Evolutionary conservation across 129 eudicot species (phyloP), one percentile per base, ranked within the genome.

Genomic region (Arctium minus): DNA sequence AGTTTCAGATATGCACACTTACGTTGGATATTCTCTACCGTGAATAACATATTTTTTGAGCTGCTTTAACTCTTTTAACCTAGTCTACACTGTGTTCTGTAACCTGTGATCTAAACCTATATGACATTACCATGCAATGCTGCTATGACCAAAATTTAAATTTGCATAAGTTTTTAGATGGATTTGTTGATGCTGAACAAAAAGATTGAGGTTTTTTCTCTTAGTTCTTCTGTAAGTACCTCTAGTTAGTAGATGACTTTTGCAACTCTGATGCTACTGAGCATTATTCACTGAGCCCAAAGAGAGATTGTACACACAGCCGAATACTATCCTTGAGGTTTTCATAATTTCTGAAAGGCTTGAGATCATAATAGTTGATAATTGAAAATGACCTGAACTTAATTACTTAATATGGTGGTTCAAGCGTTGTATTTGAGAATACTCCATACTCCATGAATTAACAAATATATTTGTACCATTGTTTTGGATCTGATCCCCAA

Each of bases 311-410:
- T 29, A 67, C 35, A 1, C 4, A 3, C 71, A 67, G 71, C 68
- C 8, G 15, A 13, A 29, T 67, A 67, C 71, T 67, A 67, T 67
- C 7, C 12, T 65, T 65, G 33, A 64, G 31, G 70, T 27, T 56
- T 65, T 67, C 71, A 7, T 67, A 22, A 18, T 27, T 67, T 67
- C 15, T 67, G 32, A 29, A 67, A 22, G 35, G 35, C 12, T 67
- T 67, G 69, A 56, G 53, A 70, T 70, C 39, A 27, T 80, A 48
- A 50, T 74, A 73, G 68, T 74, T 32, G 73, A 50, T 74, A 73
- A 75, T 64, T n/a, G 73, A 39, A 73, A 65, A 42, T 65, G 9
- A 65, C 10, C 65, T n/a, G 48, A 39, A 82, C 68, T 42, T 64
- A 0, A 38, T 81, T 75, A 6, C 36, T 46, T 75, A 40, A 64